Evolutionary conservation across 768 basidiomycete genomes (phyloP).

Genomic region (Boletellus ananas): DNA sequence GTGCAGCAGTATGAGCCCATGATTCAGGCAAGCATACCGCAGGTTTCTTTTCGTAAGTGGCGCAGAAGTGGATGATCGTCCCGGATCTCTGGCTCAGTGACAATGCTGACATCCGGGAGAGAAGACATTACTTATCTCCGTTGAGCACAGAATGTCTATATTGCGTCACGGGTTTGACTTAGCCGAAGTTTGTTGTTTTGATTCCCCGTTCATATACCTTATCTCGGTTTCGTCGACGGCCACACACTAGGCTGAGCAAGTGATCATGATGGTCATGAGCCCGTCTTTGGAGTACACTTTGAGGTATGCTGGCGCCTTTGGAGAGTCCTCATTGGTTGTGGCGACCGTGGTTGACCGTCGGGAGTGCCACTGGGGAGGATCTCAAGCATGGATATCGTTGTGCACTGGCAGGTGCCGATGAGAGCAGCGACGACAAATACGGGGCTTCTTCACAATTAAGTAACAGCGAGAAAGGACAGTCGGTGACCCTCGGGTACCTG

Average conservation of each 20-base stretch:
- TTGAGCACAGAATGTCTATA: conserved; percentile 18
- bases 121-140: conserved; percentile 9
- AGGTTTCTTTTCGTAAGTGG: conserved; percentile 28
- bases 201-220: conserved; percentile 2
- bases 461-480: conserved; percentile 28
- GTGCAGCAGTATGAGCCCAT: conserved; percentile 15
- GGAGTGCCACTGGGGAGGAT: conserved; percentile 19
- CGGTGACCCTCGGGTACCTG: conserved; percentile 4
- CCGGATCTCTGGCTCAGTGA: conserved; percentile 19
- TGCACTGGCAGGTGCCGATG: conserved; percentile 10
- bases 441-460: conserved; percentile 31
- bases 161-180: conserved; percentile 21
- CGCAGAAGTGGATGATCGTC: conserved; percentile 26
- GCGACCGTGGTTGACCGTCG: conserved; percentile 1
- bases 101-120: conserved; percentile 10
- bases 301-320: background rate
- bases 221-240: conserved; percentile 1
- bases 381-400: conserved; percentile 21
- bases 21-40: conserved; percentile 19
- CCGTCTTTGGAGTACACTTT: background rate
- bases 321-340: background rate
- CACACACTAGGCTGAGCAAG: conserved; percentile 3
- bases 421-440: conserved; percentile 28
- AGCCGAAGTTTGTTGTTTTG: conserved; percentile 12
- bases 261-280: background rate